These are phyloP conservation scores for Reutealis trisperma DNA, from an alignment of 345 rosid genomes.

Conservation along the genomic window DNA sequence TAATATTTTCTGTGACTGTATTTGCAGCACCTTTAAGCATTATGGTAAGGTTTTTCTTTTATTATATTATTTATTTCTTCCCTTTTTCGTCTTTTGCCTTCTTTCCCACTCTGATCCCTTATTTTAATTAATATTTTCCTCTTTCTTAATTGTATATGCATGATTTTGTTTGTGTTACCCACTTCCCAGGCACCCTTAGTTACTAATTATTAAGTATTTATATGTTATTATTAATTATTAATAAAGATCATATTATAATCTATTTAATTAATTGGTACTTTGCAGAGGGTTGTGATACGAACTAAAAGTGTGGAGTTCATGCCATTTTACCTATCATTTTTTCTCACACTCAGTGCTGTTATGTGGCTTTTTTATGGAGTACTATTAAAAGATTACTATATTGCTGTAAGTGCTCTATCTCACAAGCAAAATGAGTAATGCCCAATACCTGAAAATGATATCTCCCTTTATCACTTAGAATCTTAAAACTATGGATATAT, in stretches of 20 bases:
- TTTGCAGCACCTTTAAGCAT: conserved; percentile 68
- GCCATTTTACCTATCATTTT: conserved; percentile 38
- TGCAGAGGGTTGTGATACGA: conserved; percentile 38
- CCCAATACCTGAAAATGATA: not conserved
- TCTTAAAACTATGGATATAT: too few species aligned
- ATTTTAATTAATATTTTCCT: not conserved
- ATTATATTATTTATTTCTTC: not conserved
- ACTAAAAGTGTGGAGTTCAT: conserved; percentile 50
- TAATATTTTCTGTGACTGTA: conserved; percentile 49
- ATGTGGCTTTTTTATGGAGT: conserved; percentile 41
- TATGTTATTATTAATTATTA: too few species aligned
- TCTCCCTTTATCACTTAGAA: not conserved
- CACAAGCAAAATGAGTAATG: not conserved
- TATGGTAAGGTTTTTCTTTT: conserved; percentile 35
- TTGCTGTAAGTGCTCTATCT: conserved; percentile 35
- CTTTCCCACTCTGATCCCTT: not conserved
- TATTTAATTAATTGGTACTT: not conserved
- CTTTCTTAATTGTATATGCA: not conserved
- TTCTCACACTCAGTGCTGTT: conserved; percentile 36
- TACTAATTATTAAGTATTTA: too few species aligned
- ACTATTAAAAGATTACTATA: conserved; percentile 29
- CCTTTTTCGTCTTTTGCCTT: too few species aligned
- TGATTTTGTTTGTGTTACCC: not conserved
- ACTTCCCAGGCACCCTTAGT: not conserved
- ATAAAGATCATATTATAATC: not conserved